Base-by-base conservation (phyloP, 441 rosid species). In the Corymbia citriodora region DNA sequence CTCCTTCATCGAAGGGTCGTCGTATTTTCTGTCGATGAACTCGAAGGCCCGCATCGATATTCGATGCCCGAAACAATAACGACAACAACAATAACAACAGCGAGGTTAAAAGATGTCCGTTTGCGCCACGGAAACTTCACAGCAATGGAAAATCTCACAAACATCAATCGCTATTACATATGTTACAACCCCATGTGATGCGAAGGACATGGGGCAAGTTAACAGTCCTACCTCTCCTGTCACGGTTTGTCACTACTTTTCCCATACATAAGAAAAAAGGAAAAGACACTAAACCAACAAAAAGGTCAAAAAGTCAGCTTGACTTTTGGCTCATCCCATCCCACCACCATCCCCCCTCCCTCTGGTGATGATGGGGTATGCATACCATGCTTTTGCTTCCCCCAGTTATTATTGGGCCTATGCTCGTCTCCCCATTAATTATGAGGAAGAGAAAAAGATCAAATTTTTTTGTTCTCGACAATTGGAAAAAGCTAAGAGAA, bases 81-180 rank as follows among this genome's bases (percentile, higher is more conserved):
- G 0, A 33, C 45, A 0, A 33, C 13, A 0, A 33, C 48, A 1
- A 23, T 49, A 3, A 7, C 81, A 18, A 11, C 7, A 70, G 1
- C 8, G 4, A 74, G 49, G 25, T 40, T 23, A 40, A 68, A 19
- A 21, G n/a, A 79, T 23, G n/a, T 74, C 7, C 52, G 9, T 40
- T 12, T 48, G 85, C 14, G 52, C 16, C 85, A 12, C 2, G 9
- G 52, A 79, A 79, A 79, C n/a, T 40, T 79, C 52, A 23, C 49
- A 79, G 85, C 17, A 14, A 50, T 40, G n/a, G 48, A 21, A 74
- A 45, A 40, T 79, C 85, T 79, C 15, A 23, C 14, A 45, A 45
- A 40, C 85, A 13, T 11, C 85, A 45, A 45, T 23, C n/a, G 48
- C 50, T 23, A 79, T 40, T 79, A 79, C 85, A 79, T 79, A 79